Conservation (phyloP, 768 basidiomycete species). For the Amylocystis lapponica region DNA sequence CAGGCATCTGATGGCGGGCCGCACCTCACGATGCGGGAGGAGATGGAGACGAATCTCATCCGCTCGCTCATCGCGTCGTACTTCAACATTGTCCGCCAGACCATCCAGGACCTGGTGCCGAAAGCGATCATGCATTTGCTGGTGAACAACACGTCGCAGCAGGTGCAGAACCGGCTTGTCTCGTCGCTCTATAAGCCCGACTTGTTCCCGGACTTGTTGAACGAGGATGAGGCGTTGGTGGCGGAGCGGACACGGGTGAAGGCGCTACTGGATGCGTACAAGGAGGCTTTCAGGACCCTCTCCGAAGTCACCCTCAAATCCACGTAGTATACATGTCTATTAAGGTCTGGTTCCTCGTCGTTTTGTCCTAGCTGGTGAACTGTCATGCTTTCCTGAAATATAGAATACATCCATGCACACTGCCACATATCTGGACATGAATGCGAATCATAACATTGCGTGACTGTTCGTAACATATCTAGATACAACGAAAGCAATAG, state of each 20-base stretch:
- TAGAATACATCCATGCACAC: background rate
- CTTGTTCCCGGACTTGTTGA: conserved; percentile 82
- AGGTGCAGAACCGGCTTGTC: conserved; percentile 96
- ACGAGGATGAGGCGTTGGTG: conserved; percentile 93
- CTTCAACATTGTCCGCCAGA: conserved; percentile 93
- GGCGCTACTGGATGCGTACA: conserved; percentile 92
- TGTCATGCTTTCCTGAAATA: too few species aligned
- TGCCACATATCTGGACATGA: background rate
- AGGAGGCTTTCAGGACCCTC: conserved; percentile 84
- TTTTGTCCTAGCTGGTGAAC: background rate
- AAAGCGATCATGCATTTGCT: conserved; percentile 99
- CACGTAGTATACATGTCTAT: conserved; percentile 19
- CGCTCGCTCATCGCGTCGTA: conserved; percentile 93
- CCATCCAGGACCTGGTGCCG: conserved; percentile 93
- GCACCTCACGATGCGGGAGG: conserved; percentile 75
- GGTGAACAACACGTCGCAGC: conserved; percentile 94
- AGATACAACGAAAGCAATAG: too few species aligned
- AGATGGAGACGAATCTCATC: conserved; percentile 95
- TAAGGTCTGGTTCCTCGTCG: background rate
- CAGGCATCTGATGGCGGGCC: conserved; percentile 55
- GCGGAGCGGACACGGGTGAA: conserved; percentile 92
- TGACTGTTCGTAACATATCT: too few species aligned
- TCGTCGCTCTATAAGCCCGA: conserved; percentile 92
- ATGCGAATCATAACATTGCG: background rate
- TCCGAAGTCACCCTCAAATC: conserved; percentile 79